Conservation (phyloP, 2,329 filamentous ascomycete genomes). For the Diaporthe sp. region DNA sequence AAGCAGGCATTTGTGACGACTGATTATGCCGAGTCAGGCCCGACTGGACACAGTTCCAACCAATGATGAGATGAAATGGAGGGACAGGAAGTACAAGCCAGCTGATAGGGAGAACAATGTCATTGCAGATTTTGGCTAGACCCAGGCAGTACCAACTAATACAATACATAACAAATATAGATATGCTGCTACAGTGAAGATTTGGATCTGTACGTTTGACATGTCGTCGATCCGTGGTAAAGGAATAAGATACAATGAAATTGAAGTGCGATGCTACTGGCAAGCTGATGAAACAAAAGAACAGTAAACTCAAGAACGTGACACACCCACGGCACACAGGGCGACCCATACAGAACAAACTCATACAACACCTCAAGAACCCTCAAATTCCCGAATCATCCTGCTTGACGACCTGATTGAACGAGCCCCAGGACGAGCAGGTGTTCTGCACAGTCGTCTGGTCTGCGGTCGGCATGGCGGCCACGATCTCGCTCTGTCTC, state of each 20-base stretch:
- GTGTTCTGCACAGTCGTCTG: conserved; percentile 42
- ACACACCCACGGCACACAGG: too few species aligned
- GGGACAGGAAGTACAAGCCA: background rate
- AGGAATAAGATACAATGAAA: background rate
- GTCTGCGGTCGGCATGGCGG: conserved; percentile 19
- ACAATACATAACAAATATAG: background rate
- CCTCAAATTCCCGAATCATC: conserved; percentile 46
- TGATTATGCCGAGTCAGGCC: conserved; percentile 72
- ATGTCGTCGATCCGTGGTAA: background rate
- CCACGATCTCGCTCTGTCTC: conserved; percentile 43
- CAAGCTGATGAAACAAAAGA: conserved; percentile 3
- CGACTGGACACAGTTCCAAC: conserved; percentile 53
- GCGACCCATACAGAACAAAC: background rate
- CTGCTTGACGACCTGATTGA: conserved; percentile 39
- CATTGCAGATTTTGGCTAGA: background rate
- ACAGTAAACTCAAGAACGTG: background rate
- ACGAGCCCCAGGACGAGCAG: conserved; percentile 43
- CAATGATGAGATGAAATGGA: background rate
- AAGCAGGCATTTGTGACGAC: conserved; percentile 54
- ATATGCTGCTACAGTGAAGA: background rate
- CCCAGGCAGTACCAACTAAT: background rate
- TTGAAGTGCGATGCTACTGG: background rate
- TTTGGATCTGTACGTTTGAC: background rate
- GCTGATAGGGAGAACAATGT: background rate
- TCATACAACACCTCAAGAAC: background rate